These are phyloP conservation scores for Podila epigama DNA, from an alignment of 192 early-diverging fungal species.

Conservation along the genomic window DNA sequence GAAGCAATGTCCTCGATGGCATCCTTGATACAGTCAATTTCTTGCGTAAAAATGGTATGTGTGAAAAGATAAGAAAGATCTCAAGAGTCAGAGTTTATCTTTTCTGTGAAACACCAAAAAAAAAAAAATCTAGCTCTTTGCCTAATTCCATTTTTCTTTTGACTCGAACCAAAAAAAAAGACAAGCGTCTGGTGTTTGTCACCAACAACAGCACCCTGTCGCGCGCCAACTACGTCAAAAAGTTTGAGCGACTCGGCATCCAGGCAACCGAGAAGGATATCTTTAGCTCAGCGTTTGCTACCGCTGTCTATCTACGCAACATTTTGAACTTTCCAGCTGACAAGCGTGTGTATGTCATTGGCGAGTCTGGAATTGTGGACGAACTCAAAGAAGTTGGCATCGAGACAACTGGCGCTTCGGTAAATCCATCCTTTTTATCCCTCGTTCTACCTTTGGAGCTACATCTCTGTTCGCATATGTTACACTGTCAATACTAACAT, in stretches of 20 bases:
- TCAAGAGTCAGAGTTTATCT: not conserved
- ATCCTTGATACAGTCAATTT: conserved; percentile 75
- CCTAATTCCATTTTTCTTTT: not conserved
- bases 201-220: conserved; percentile 98
- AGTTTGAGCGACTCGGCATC: conserved; percentile 86
- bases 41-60: conserved; percentile 70
- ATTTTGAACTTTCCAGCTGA: conserved; percentile 81
- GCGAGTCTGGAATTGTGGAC: conserved; percentile 85
- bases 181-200: conserved; percentile 94
- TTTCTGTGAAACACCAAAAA: not conserved
- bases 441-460: not conserved
- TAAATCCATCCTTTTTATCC: conserved; percentile 1
- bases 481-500: not conserved
- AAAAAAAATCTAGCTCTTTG: not conserved
- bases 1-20: conserved; percentile 69
- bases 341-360: conserved; percentile 93
- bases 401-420: conserved; percentile 27
- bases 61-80: not conserved
- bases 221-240: conserved; percentile 77
- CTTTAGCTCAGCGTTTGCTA: conserved; percentile 91
- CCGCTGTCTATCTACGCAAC: conserved; percentile 90
- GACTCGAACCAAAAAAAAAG: conserved; percentile 30
- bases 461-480: too few relatives aligned
- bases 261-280: conserved; percentile 87
- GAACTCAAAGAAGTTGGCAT: conserved; percentile 89